A percentile compares a stretch with the other conserved stretches of the same genome.
These are phyloP conservation scores for Selenicereus undatus DNA, from an alignment of 148 eudicot genomes.

Conservation along the genomic window DNA sequence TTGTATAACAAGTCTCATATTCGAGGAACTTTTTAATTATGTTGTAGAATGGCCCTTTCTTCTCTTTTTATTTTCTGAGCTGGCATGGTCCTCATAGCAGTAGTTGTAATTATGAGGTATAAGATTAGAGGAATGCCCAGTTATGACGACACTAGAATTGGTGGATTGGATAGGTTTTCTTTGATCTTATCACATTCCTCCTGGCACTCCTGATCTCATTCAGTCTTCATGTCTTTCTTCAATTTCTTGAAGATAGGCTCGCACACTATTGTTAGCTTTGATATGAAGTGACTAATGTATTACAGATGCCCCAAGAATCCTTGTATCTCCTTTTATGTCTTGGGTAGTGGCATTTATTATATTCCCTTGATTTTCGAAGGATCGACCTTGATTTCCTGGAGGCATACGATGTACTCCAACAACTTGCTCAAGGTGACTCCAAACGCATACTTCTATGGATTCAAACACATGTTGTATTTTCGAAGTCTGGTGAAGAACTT, in stretches of 20 bases:
- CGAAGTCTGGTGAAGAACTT: neutral
- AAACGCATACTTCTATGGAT: neutral
- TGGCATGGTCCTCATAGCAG: too few relatives aligned
- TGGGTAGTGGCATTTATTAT: neutral
- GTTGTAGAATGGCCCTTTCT: too few relatives aligned
- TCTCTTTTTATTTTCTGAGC: too few relatives aligned
- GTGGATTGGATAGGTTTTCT: too few relatives aligned
- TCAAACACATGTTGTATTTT: neutral
- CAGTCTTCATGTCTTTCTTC: neutral
- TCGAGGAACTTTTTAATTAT: too few relatives aligned
- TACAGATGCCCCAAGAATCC: neutral
- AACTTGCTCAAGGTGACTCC: neutral
- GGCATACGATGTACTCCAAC: neutral
- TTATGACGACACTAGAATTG: too few relatives aligned
- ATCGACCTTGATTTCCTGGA: neutral
- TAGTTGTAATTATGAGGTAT: too few relatives aligned
- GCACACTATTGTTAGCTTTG: neutral
- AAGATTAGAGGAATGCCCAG: too few relatives aligned
- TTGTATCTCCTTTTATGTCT: neutral
- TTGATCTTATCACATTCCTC: too few relatives aligned
- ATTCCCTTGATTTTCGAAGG: neutral
- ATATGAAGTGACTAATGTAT: neutral
- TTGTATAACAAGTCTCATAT: too few relatives aligned
- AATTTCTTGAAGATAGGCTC: neutral
- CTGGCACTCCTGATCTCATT: too few relatives aligned